Conservation (phyloP, 2,329 filamentous ascomycete species). For the Proliferodiscus dingleyae region DNA sequence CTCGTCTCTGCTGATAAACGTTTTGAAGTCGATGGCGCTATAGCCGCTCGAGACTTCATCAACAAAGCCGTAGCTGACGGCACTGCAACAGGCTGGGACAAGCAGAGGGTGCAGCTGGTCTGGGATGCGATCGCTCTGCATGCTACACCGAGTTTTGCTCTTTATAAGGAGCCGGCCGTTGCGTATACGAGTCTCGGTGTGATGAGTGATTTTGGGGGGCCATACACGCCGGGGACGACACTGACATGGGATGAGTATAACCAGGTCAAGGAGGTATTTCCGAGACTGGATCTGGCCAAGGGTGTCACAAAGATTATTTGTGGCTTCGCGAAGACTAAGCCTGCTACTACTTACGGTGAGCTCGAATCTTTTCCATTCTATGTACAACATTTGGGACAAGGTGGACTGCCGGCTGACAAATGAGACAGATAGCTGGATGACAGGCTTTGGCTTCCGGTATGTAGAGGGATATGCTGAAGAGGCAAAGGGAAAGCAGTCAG, state of each 20-base stretch:
- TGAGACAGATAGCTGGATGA: constrained; percentile 10
- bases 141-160: constrained; percentile 34
- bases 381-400: background rate
- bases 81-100: constrained; percentile 32
- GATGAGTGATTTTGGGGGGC: constrained; percentile 36
- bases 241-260: constrained; percentile 32
- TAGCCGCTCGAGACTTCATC: constrained; percentile 39
- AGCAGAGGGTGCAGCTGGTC: constrained; percentile 39
- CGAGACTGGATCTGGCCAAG: constrained; percentile 30
- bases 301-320: constrained; percentile 3
- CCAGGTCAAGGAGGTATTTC: constrained; percentile 29
- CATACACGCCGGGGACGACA: constrained; percentile 16
- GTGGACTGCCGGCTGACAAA: background rate
- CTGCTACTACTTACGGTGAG: constrained; percentile 8
- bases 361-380: background rate
- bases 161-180: constrained; percentile 41
- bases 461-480: constrained; percentile 7
- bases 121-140: constrained; percentile 48
- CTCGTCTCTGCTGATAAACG: constrained; percentile 38
- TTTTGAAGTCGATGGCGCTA: constrained; percentile 46
- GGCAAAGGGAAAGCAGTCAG: constrained; percentile 3
- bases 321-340: constrained; percentile 9
- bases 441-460: constrained; percentile 7
- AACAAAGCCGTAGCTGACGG: constrained; percentile 9
- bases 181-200: constrained; percentile 33